Conservation (phyloP, 2,329 filamentous ascomycete species). For the Phoma sp. region DNA sequence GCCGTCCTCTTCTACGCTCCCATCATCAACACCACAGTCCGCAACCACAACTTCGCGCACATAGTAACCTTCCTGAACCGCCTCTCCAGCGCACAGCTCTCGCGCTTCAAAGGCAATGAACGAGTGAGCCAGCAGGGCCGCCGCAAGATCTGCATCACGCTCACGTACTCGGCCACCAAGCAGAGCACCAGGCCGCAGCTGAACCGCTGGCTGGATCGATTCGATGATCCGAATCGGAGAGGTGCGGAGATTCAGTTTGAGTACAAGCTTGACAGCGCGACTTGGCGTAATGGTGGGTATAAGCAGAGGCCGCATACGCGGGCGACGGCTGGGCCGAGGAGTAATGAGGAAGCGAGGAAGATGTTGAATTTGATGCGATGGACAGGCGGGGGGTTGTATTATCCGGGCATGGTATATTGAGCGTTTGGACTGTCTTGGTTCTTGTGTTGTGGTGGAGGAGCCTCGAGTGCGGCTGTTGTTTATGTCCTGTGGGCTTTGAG, state of each 20-base stretch:
- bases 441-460: not conserved
- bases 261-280: constrained; percentile 3
- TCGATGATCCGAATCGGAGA: constrained; percentile 12
- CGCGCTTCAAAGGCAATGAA: not conserved
- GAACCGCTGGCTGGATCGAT: constrained; percentile 20
- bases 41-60: constrained; percentile 27
- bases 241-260: constrained; percentile 15
- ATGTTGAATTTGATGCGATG: not conserved
- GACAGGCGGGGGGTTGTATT: not conserved
- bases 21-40: constrained; percentile 18
- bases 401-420: not conserved
- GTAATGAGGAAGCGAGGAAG: not conserved
- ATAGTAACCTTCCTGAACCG: constrained; percentile 26
- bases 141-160: not conserved
- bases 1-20: constrained; percentile 22
- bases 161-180: constrained; percentile 11
- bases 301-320: not conserved
- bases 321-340: not conserved
- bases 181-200: constrained; percentile 13
- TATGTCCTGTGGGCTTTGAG: not conserved
- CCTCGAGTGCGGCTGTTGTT: not conserved
- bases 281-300: constrained; percentile 1
- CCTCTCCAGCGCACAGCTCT: constrained; percentile 19
- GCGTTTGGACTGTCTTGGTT: not conserved
- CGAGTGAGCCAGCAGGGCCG: not conserved